These are phyloP conservation scores for Cyclanthera cordifolia DNA, from an alignment of 306 rosid genomes.

Conservation along the genomic window DNA sequence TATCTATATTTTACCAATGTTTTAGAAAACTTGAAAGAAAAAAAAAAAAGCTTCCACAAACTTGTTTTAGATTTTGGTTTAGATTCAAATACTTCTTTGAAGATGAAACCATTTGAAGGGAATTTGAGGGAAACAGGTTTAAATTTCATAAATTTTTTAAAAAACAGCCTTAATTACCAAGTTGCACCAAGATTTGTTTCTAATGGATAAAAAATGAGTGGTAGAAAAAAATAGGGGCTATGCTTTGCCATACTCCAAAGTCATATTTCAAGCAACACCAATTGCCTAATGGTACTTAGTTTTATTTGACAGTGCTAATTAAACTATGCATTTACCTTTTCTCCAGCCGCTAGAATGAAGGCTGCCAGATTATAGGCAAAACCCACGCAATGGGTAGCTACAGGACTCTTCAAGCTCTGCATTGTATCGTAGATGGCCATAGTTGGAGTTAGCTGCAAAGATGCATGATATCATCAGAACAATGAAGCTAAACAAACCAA, in stretches of 20 bases:
- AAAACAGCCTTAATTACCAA: not conserved
- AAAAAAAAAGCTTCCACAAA: too few species aligned
- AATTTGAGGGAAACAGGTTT: too few species aligned
- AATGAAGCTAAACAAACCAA: constrained; percentile 5
- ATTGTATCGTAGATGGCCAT: constrained; percentile 83
- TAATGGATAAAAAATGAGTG: not conserved
- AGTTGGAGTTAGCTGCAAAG: constrained; percentile 83
- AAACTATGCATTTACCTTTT: constrained; percentile 42
- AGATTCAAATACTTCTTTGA: too few species aligned
- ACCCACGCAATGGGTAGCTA: constrained; percentile 79
- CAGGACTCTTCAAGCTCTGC: constrained; percentile 79
- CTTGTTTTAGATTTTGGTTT: too few species aligned
- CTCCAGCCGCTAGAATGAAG: constrained; percentile 87
- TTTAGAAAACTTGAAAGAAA: too few species aligned
- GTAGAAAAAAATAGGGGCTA: not conserved
- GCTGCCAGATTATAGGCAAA: constrained; percentile 66
- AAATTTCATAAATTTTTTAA: too few species aligned
- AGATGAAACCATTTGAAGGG: too few species aligned
- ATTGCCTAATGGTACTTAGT: not conserved
- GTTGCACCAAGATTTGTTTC: not conserved
- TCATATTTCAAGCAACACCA: not conserved
- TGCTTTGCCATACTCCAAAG: not conserved
- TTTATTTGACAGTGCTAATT: not conserved
- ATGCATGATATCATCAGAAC: constrained; percentile 17
- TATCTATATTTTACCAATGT: too few species aligned